phyloP scores from a whole-genome alignment of 1,139 yeast genomes.

The Debaryomycetaceae sp. region DNA sequence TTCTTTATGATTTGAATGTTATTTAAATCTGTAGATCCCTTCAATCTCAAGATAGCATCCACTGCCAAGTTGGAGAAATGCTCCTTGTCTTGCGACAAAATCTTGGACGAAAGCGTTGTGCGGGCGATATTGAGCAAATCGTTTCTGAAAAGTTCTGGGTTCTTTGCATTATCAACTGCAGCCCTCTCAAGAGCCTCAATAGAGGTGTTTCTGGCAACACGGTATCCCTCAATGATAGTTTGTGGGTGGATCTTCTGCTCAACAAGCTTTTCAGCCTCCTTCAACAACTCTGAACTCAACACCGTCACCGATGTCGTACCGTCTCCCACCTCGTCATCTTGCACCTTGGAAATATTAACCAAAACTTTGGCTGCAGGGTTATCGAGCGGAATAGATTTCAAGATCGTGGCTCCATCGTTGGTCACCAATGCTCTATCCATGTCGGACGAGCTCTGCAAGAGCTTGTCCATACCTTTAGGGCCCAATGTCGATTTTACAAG shows the following conservation, averaged over 20 bases:
- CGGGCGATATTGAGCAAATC: constrained; percentile 86
- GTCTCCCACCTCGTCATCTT: constrained; percentile 98
- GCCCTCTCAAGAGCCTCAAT: constrained; percentile 71
- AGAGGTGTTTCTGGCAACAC: constrained; percentile 85
- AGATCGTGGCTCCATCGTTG: constrained; percentile 96
- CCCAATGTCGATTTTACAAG: constrained; percentile 94
- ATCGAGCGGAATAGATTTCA: constrained; percentile 91
- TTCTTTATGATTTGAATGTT: constrained; percentile 92
- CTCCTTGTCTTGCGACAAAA: constrained; percentile 90
- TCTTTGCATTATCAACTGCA: constrained; percentile 71
- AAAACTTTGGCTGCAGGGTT: constrained; percentile 98
- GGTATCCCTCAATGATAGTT: constrained; percentile 92
- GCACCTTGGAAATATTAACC: constrained; percentile 94
- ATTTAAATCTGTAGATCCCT: constrained; percentile 92
- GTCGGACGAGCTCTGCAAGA: constrained; percentile 82
- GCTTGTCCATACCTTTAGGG: constrained; percentile 98
- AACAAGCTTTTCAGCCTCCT: constrained; percentile 92
- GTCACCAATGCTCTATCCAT: constrained; percentile 75
- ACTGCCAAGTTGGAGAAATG: constrained; percentile 88
- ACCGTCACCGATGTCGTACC: constrained; percentile 99
- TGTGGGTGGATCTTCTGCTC: constrained; percentile 97
- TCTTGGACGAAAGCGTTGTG: constrained; percentile 91
- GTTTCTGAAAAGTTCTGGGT: constrained; percentile 61
- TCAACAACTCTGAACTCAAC: constrained; percentile 81
- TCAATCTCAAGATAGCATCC: constrained; percentile 86